Base-by-base conservation (phyloP, 1,139 yeast genomes). In the Magnusiomyces tetraspermus region DNA sequence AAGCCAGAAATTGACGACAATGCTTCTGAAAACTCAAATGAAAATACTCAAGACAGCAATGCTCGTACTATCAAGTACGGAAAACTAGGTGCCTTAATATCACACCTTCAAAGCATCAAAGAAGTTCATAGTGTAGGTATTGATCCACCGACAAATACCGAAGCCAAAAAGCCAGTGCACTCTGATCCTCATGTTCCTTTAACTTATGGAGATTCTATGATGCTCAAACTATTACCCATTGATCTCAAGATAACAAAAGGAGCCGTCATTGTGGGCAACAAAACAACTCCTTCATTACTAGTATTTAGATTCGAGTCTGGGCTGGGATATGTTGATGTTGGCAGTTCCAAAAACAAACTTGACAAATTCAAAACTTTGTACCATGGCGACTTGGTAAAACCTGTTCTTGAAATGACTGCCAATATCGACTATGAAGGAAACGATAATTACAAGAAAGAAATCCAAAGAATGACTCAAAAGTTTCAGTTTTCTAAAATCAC, bases 211-310 rank as follows among this genome's bases (percentile, higher is more conserved):
- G 54, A 54, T 26, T 45, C 49, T 44, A 38, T 70, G 38, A 63
- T 80, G 28, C 61, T 76, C 38, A 69, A 71, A 31, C 56, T 79
- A 5, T 65, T 84, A 30, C 96, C 96, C 0, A 59, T 86, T 1
- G 77, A 78, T 43, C 53, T 84, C 2, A 69, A 71, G 26, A 70
- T 85, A n/a, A 76, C 74, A 48, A 83, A 79, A 54, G 90, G 92
- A 0, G 85, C 95, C 0, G 55, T 87, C 37, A 83, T 88, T 1
- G 62, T 88, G 37, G 98, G 98, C 6, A 90, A 89, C 66, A 73
- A 77, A 53, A 75, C 79, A 13, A 88, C 96, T 0, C 85, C 95
- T 0, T 79, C 90, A 0, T 70, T 92, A 13, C 59, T 85, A 48
- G 81, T 88, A 1, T 71, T 77, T 4, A 81, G 88, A 10, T 84